A percentile compares a stretch with the other conserved stretches of the same genome.
These are phyloP conservation scores for Heimioporus sp. DNA, from an alignment of 768 basidiomycete genomes.

Conservation along the genomic window DNA sequence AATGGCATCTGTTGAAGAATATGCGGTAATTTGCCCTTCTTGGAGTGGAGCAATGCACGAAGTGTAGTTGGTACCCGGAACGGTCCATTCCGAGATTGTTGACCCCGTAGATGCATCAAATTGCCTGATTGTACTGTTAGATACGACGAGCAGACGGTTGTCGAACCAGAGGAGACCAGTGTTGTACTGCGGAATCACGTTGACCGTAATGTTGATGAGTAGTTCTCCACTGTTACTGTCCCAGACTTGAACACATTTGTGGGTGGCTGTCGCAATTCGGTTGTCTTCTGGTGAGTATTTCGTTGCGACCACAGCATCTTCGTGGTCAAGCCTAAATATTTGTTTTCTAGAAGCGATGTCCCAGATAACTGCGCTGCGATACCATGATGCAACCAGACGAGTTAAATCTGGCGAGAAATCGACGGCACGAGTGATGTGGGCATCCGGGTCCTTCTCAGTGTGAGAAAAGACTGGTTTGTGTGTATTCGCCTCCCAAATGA, in stretches of 20 bases:
- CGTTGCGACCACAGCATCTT: background rate
- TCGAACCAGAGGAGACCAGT: too few relatives aligned
- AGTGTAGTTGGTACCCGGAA: background rate
- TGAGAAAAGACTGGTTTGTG: too few relatives aligned
- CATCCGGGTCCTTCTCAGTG: background rate
- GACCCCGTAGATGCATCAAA: too few relatives aligned
- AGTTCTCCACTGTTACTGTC: too few relatives aligned
- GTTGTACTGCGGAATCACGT: too few relatives aligned
- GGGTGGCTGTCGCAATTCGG: background rate
- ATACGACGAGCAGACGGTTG: too few relatives aligned
- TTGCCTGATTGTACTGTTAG: too few relatives aligned
- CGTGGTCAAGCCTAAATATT: background rate
- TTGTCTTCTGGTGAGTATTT: background rate
- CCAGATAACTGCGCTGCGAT: background rate
- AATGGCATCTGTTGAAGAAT: slow-evolving; percentile 2
- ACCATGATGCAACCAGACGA: background rate
- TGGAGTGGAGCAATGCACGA: slow-evolving; percentile 4
- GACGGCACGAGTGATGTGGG: background rate
- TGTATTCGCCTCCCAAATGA: too few relatives aligned
- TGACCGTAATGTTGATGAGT: too few relatives aligned
- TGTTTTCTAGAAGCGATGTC: background rate
- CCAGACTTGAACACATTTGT: too few relatives aligned
- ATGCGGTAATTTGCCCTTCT: background rate
- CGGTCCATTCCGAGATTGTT: too few relatives aligned
- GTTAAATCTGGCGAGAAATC: background rate